Evolutionary conservation across 495 filamentous ascomycete genomes (phyloP).

Genomic region (Wilcoxina mikolae): DNA sequence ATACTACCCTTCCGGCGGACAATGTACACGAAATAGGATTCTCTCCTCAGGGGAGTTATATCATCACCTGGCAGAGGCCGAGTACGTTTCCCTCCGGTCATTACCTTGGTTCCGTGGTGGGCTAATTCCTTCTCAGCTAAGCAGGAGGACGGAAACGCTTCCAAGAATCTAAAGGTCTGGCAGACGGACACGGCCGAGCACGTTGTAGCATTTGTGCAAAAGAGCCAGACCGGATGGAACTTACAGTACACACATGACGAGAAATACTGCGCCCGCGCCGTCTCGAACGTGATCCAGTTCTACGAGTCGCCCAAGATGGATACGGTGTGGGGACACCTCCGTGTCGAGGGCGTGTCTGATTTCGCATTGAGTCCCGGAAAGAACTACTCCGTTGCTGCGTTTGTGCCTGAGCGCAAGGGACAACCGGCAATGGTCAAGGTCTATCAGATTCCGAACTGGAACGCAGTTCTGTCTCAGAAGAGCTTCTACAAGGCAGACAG

Average conservation of each 20-base stretch:
- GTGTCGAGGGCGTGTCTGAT: constrained; percentile 76
- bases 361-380: constrained; percentile 81
- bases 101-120: background rate
- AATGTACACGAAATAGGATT: constrained; percentile 91
- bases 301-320: constrained; percentile 72
- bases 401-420: constrained; percentile 89
- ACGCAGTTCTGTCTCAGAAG: constrained; percentile 74
- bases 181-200: constrained; percentile 50
- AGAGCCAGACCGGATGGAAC: constrained; percentile 90
- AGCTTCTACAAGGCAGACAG: constrained; percentile 99
- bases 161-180: constrained; percentile 97
- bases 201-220: constrained; percentile 82
- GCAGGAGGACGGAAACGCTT: constrained; percentile 80
- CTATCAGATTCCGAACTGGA: constrained; percentile 79
- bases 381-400: constrained; percentile 80
- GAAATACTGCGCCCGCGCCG: constrained; percentile 73
- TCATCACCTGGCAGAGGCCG: constrained; percentile 90
- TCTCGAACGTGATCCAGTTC: constrained; percentile 96
- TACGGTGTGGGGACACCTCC: constrained; percentile 87
- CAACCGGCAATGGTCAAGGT: constrained; percentile 87
- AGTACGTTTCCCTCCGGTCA: constrained; percentile 17
- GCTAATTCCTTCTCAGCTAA: constrained; percentile 42
- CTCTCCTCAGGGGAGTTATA: constrained; percentile 76
- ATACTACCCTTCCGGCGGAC: constrained; percentile 56
- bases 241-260: constrained; percentile 93